A percentile compares a stretch with the other conserved stretches of the same genome.
Evolutionary conservation across 345 rosid species (phyloP).

Genomic region (Pugionium dolabratum): DNA sequence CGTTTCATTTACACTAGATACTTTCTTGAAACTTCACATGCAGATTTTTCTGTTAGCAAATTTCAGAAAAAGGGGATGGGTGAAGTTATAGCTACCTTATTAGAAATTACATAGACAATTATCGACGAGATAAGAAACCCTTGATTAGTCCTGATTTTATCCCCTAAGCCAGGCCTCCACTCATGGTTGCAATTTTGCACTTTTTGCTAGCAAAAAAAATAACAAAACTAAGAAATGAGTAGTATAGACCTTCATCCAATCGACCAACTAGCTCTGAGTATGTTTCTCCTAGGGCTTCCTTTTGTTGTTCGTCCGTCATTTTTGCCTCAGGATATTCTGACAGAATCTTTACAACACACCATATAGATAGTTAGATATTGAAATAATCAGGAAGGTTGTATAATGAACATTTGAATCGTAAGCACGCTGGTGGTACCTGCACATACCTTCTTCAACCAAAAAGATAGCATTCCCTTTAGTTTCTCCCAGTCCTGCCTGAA

Average conservation of each 20-base stretch:
- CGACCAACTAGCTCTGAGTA: slow-evolving; percentile 56
- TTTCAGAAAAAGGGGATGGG: background rate
- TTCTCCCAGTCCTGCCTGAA: slow-evolving; percentile 87
- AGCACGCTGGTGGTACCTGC: slow-evolving; percentile 55
- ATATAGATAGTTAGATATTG: slow-evolving; percentile 27
- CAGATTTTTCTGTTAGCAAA: background rate
- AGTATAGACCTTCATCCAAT: slow-evolving; percentile 70
- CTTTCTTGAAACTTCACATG: slow-evolving; percentile 8
- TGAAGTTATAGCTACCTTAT: slow-evolving; percentile 3
- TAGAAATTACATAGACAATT: background rate
- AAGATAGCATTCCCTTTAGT: slow-evolving; percentile 72
- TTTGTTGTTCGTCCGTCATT: slow-evolving; percentile 61
- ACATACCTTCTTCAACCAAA: slow-evolving; percentile 96
- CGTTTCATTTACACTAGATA: slow-evolving; percentile 4
- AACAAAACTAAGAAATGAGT: slow-evolving; percentile 25
- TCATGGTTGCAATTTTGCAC: no score
- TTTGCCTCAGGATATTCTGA: slow-evolving; percentile 85
- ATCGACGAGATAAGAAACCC: background rate
- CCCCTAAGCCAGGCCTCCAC: background rate
- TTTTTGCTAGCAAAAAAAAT: background rate
- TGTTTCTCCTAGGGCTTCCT: slow-evolving; percentile 69
- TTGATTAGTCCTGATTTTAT: background rate
- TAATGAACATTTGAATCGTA: slow-evolving; percentile 15
- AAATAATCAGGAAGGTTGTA: slow-evolving; percentile 8
- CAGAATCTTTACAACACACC: slow-evolving; percentile 57